These are phyloP conservation scores for Coleophoma crateriformis DNA, from an alignment of 2,329 filamentous ascomycete species.

Conservation along the genomic window DNA sequence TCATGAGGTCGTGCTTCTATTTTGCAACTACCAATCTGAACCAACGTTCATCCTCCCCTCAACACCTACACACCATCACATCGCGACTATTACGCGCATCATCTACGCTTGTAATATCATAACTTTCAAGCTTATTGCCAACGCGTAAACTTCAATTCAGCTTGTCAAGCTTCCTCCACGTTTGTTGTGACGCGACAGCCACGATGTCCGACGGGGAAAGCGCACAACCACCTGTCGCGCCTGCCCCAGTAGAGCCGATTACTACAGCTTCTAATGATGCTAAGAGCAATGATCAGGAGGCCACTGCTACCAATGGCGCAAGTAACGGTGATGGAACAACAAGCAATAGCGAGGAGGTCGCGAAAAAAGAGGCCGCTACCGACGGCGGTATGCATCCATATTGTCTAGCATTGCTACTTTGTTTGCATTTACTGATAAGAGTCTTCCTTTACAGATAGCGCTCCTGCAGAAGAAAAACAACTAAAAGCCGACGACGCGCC, in stretches of 20 bases:
- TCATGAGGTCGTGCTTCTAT: background rate
- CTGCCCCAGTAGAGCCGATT: conserved; percentile 10
- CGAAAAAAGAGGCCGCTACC: conserved; percentile 15
- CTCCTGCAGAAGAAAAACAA: conserved; percentile 16
- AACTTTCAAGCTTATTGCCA: background rate
- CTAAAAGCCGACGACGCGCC: conserved; percentile 10
- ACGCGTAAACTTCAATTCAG: conserved; percentile 4
- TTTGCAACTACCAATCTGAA: background rate
- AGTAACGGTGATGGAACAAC: conserved; percentile 9
- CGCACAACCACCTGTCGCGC: conserved; percentile 10
- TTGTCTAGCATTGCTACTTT: background rate
- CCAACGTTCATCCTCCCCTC: background rate
- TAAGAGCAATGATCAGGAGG: conserved; percentile 9
- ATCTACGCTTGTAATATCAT: background rate
- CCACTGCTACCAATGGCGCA: conserved; percentile 11
- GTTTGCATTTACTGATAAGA: conserved; percentile 12
- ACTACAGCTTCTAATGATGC: conserved; percentile 6
- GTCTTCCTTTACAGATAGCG: conserved; percentile 13
- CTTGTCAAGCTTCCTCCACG: conserved; percentile 1
- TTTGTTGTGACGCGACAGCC: conserved; percentile 15
- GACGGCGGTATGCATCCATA: too few species aligned
- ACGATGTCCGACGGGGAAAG: conserved; percentile 22
- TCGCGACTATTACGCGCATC: background rate
- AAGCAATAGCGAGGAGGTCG: conserved; percentile 4
- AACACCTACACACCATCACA: background rate